Conservation (phyloP, 495 filamentous ascomycete species). For the Amniculicola lignicola region DNA sequence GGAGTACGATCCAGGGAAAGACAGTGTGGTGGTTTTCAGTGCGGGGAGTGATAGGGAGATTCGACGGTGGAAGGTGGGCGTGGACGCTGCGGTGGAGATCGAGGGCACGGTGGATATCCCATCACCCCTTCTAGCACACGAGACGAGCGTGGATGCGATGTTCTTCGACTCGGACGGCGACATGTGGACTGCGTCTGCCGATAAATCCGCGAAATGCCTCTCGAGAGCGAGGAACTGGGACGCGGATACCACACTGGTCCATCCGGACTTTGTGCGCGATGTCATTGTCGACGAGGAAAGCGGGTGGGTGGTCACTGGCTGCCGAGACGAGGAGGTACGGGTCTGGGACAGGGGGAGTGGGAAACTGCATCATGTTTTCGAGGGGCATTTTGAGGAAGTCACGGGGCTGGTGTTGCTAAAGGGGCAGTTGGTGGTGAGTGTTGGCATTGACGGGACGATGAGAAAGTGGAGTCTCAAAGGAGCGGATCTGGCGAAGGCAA, state of each 20-base stretch:
- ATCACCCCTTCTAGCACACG: conserved; percentile 69
- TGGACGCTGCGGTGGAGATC: conserved; percentile 23
- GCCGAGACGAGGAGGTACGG: conserved; percentile 85
- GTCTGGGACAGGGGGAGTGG: conserved; percentile 80
- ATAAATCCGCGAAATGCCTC: conserved; percentile 76
- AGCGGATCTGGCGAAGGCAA: conserved; percentile 55
- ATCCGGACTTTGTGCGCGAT: conserved; percentile 87
- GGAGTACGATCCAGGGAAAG: conserved; percentile 19
- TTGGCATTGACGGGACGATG: conserved; percentile 83
- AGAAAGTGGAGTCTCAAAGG: conserved; percentile 72
- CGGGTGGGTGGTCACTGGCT: conserved; percentile 85
- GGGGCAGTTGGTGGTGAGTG: conserved; percentile 63
- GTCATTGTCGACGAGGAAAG: conserved; percentile 66
- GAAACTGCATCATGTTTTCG: conserved; percentile 69
- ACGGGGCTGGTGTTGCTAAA: conserved; percentile 67
- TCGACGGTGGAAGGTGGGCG: conserved; percentile 61
- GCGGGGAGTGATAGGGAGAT: conserved; percentile 84
- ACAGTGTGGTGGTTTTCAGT: conserved; percentile 63
- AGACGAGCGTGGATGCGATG: conserved; percentile 81
- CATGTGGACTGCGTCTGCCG: conserved; percentile 86
- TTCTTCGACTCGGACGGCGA: conserved; percentile 65
- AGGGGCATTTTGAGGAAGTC: conserved; percentile 90
- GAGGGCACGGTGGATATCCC: background rate
- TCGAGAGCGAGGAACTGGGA: conserved; percentile 62
- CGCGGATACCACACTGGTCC: conserved; percentile 65